Conservation (phyloP, 208 protist species). For the Angomonas ambiguus region DNA sequence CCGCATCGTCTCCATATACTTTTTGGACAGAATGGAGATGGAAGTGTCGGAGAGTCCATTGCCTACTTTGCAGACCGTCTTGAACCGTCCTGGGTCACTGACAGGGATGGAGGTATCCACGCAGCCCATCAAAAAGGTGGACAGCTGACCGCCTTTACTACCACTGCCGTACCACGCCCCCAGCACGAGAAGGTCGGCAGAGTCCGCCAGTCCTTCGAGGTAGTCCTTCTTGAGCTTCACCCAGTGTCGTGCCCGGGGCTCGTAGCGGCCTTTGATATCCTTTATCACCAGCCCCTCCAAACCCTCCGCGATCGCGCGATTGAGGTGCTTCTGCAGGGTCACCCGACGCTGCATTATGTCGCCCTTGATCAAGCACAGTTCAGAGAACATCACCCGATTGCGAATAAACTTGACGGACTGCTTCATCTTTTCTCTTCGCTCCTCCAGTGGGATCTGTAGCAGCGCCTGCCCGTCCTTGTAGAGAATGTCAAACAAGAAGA, state of each 20-base stretch:
- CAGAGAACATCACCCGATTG: constrained; percentile 56
- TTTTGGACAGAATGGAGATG: constrained; percentile 47
- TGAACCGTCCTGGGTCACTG: constrained; percentile 34
- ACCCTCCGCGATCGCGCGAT: constrained; percentile 49
- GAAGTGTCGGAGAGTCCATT: constrained; percentile 57
- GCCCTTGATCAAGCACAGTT: constrained; percentile 47
- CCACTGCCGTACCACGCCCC: constrained; percentile 82
- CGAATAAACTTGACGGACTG: constrained; percentile 24
- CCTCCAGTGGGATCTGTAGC: constrained; percentile 28
- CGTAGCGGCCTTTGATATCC: constrained; percentile 56
- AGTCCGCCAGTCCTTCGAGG: constrained; percentile 72
- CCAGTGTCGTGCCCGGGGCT: constrained; percentile 77
- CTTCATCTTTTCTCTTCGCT: constrained; percentile 35
- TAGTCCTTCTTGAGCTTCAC: constrained; percentile 91
- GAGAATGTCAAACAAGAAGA: constrained; percentile 88
- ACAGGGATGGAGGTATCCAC: constrained; percentile 30
- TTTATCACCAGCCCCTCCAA: constrained; percentile 85
- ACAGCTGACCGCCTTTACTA: constrained; percentile 56
- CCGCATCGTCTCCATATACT: constrained; percentile 39
- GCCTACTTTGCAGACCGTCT: constrained; percentile 78
- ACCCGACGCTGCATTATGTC: constrained; percentile 20
- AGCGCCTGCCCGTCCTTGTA: constrained; percentile 55
- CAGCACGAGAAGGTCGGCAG: constrained; percentile 74
- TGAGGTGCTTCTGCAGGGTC: constrained; percentile 45
- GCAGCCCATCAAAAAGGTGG: constrained; percentile 70